Percentiles rank a stretch among this genome's conserved stretches.
phyloP scores from a whole-genome alignment of 2,329 filamentous ascomycete genomes.

The Cryphonectria japonica region DNA sequence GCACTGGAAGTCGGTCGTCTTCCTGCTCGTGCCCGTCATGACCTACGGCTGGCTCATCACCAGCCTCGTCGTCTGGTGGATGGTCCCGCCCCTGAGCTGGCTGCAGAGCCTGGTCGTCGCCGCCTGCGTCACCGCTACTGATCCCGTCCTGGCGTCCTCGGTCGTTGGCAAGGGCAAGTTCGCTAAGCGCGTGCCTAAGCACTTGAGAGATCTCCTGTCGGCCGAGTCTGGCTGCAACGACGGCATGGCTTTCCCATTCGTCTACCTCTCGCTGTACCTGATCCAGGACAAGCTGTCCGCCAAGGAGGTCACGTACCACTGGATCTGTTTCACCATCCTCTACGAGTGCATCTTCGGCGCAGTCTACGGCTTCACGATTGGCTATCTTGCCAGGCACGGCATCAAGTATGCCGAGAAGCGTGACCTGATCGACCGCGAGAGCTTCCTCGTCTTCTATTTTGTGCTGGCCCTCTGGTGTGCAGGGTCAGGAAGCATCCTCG shows the following conservation, averaged over 20 bases:
- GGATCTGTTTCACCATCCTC: conserved; percentile 85
- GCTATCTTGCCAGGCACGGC: conserved; percentile 86
- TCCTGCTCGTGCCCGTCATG: conserved; percentile 94
- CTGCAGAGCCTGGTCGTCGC: conserved; percentile 85
- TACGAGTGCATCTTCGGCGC: conserved; percentile 97
- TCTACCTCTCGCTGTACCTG: conserved; percentile 90
- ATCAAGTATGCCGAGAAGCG: conserved; percentile 86
- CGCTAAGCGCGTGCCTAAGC: conserved; percentile 94
- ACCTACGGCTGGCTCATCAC: conserved; percentile 93
- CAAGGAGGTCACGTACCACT: conserved; percentile 75
- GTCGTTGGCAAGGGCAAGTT: conserved; percentile 99
- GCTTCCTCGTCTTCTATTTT: conserved; percentile 98
- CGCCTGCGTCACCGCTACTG: conserved; percentile 95
- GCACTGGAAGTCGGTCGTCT: conserved; percentile 91
- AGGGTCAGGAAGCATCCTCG: conserved; percentile 87
- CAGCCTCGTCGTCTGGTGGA: conserved; percentile 93
- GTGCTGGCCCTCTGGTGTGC: conserved; percentile 94
- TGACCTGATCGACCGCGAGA: conserved; percentile 91
- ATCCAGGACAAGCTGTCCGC: conserved; percentile 77
- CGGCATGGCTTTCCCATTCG: conserved; percentile 98
- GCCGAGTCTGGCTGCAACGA: conserved; percentile 99
- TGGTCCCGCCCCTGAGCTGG: conserved; percentile 80
- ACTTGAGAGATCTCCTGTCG: conserved; percentile 91
- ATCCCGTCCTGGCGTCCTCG: conserved; percentile 94
- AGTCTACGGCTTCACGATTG: conserved; percentile 82